Base-by-base conservation (phyloP, 2,329 filamentous ascomycete species). In the Microcyclospora pomicola region DNA sequence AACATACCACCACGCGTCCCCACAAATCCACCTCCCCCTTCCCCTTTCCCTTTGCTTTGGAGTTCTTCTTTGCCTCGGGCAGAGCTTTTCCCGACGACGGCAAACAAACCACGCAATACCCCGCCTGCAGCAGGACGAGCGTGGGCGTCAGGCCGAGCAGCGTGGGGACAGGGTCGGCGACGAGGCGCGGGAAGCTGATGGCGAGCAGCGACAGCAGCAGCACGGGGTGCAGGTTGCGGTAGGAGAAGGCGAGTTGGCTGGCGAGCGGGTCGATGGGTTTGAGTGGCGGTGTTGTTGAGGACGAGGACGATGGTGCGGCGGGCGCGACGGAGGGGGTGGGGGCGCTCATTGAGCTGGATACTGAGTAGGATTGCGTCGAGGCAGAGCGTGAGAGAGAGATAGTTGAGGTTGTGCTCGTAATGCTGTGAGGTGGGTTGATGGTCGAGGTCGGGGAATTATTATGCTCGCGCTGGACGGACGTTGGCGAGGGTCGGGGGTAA, bases 151-250 rank as follows among this genome's bases (percentile, higher is more conserved):
- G 66, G 24, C 56, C 68, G 11, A 71, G 59, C 29, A 93, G 69
- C 6, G 78, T 71, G 12, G 69, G 60, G 2, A 80, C 71, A 0
- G 86, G 83, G 46, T 87, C 73, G 12, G 68, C 65, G 19, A 92
- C 80, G 16, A 93, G 67, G 13, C 69, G 62, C 28, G 63, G 56
- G 59, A 92, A 88, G 30, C 72, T 72, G 45, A 73, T 54, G 33
- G 71, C 68, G 54, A 80, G 77, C 28, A 80, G 60, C 9, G 69
- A 70, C 24, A 83, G 68, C 24, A 92, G 67, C 9, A 85, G 60
- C 16, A 71, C 59, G 0, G 82, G 79, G 48, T 92, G 82, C 14
- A 75, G 59, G 51, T 83, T 69, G 10, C 78, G 73, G 53, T 80
- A 71, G 33, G 58, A 43, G 35, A 43, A 47, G 2, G 56, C 48